A percentile compares a stretch with the other conserved stretches of the same genome.
These are phyloP conservation scores for Mycotypha africana DNA, from an alignment of 371 early-diverging fungal genomes.

Conservation along the genomic window DNA sequence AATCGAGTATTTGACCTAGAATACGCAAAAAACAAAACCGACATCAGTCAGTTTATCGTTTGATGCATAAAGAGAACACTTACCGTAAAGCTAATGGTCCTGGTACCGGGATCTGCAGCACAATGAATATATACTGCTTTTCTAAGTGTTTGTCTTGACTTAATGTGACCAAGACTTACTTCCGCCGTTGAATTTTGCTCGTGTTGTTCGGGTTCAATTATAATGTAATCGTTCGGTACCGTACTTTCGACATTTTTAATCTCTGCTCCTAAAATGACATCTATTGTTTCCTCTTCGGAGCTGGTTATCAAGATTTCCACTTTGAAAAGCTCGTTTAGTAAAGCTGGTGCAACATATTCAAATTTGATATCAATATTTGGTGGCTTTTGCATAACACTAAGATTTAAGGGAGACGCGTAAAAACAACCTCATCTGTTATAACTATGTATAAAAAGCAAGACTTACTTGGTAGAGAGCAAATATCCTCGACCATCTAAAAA, in stretches of 20 bases:
- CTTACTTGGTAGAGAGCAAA: constrained; percentile 42
- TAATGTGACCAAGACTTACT: constrained; percentile 18
- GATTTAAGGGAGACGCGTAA: background rate
- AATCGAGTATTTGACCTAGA: constrained; percentile 15
- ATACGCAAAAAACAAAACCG: background rate
- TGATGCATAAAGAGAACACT: no score
- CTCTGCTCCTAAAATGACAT: constrained; percentile 42
- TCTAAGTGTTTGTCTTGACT: constrained; percentile 16
- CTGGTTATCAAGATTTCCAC: constrained; percentile 57
- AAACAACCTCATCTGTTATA: no score
- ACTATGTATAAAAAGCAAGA: background rate
- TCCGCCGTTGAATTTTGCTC: constrained; percentile 3
- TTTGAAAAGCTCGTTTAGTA: constrained; percentile 65
- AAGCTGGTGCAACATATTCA: constrained; percentile 53
- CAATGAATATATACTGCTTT: constrained; percentile 26
- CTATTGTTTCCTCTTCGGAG: constrained; percentile 49
- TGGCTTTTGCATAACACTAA: constrained; percentile 58
- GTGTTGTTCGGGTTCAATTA: constrained; percentile 11
- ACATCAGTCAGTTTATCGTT: background rate
- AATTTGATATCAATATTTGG: constrained; percentile 59
- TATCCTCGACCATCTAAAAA: constrained; percentile 53
- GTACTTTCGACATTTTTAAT: constrained; percentile 42
- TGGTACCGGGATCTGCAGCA: constrained; percentile 18
- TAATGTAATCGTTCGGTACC: constrained; percentile 20
- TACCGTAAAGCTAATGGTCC: constrained; percentile 33